These are phyloP conservation scores for Gossypium gossypioides DNA, from an alignment of 441 rosid genomes.

Conservation along the genomic window DNA sequence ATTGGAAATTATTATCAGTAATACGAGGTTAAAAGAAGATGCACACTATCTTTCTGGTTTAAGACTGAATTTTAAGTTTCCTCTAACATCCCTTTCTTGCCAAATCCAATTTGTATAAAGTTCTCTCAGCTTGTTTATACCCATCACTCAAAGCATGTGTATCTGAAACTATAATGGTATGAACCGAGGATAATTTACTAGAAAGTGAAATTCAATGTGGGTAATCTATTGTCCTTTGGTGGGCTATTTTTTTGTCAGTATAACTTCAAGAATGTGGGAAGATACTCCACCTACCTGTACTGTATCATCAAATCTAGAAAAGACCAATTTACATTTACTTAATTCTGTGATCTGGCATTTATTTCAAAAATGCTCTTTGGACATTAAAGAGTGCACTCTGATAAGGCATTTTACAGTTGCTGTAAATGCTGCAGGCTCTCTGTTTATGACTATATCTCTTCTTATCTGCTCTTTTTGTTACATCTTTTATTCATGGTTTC, in stretches of 20 bases:
- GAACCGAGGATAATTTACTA: neutral
- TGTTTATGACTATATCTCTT: neutral
- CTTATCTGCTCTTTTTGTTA: neutral
- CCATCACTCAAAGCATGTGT: neutral
- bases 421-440: neutral
- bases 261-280: neutral
- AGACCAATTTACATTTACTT: neutral
- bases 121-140: neutral
- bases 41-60: neutral
- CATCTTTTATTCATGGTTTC: neutral
- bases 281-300: neutral
- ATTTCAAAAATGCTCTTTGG: neutral
- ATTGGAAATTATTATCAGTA: neutral
- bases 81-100: neutral
- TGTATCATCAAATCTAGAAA: slow-evolving; percentile 7
- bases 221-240: neutral
- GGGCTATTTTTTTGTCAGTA: neutral
- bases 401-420: neutral
- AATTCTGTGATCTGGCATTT: neutral
- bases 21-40: neutral
- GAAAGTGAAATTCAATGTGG: slow-evolving; percentile 4
- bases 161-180: neutral
- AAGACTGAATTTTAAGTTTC: slow-evolving; percentile 2
- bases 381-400: neutral
- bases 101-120: neutral